A percentile compares a stretch with the other conserved stretches of the same genome.
phyloP scores from a whole-genome alignment of 345 rosid species.

The Bruguiera sexangula region DNA sequence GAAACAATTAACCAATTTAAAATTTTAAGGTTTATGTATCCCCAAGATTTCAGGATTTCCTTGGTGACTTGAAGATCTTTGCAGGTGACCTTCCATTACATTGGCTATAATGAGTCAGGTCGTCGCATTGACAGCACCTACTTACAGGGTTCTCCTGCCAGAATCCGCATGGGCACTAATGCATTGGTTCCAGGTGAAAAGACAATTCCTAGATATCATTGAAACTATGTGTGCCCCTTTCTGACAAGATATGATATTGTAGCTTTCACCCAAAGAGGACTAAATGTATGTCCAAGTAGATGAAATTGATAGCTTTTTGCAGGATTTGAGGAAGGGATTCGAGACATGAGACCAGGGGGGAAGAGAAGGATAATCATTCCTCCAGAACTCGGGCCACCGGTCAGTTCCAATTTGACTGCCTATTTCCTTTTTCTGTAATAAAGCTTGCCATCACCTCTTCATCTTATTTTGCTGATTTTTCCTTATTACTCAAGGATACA shows the following conservation, averaged over 20 bases:
- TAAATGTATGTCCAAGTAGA: neutral
- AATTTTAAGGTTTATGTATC: neutral
- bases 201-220: neutral
- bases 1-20: neutral
- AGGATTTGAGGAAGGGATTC: conserved; percentile 94
- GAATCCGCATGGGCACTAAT: conserved; percentile 80
- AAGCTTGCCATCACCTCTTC: neutral
- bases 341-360: conserved; percentile 91
- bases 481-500: too few species aligned
- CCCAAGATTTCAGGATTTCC: neutral
- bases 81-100: conserved; percentile 81
- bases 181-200: conserved; percentile 81
- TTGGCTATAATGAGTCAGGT: conserved; percentile 91
- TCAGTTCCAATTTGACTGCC: conserved; percentile 31
- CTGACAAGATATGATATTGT: neutral
- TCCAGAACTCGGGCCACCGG: conserved; percentile 98
- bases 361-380: conserved; percentile 90
- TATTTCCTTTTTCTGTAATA: neutral
- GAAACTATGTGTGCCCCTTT: too few species aligned
- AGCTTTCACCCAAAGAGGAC: neutral
- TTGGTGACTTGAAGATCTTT: conserved; percentile 16
- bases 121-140: conserved; percentile 92
- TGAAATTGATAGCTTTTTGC: conserved; percentile 16
- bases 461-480: neutral
- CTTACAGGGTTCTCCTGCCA: conserved; percentile 82